These are phyloP conservation scores for Pyricularia pennisetigena DNA, from an alignment of 2,329 filamentous ascomycete species.

Conservation along the genomic window DNA sequence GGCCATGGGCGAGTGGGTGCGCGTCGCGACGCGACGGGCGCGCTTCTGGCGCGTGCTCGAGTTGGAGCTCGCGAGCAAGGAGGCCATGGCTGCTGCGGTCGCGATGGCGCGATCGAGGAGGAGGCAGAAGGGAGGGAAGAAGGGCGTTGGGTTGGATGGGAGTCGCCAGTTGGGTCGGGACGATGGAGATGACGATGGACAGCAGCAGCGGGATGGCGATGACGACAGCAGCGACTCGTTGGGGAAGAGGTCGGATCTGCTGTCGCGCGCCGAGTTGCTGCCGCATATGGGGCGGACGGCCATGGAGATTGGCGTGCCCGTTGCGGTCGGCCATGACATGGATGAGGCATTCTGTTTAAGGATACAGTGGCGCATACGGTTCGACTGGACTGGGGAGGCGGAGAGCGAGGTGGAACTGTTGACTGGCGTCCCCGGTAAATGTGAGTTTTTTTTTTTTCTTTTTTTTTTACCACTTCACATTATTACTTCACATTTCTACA, in stretches of 20 bases:
- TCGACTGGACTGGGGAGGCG: slow-evolving; percentile 67
- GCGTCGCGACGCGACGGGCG: slow-evolving; percentile 49
- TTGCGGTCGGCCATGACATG: slow-evolving; percentile 14
- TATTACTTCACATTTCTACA: neutral
- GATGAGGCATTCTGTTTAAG: slow-evolving; percentile 30
- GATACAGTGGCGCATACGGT: slow-evolving; percentile 52
- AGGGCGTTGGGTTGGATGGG: slow-evolving; percentile 13
- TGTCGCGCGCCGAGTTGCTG: slow-evolving; percentile 31
- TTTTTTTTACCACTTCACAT: neutral
- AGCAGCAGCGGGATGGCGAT: slow-evolving; percentile 12
- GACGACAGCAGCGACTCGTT: slow-evolving; percentile 15
- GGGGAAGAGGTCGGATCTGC: neutral
- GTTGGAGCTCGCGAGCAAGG: slow-evolving; percentile 29
- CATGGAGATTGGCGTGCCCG: slow-evolving; percentile 36
- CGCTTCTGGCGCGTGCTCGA: slow-evolving; percentile 51
- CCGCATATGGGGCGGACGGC: slow-evolving; percentile 43
- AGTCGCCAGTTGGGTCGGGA: slow-evolving; percentile 13
- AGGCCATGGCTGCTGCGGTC: slow-evolving; percentile 20
- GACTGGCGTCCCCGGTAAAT: slow-evolving; percentile 49
- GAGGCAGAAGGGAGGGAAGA: slow-evolving; percentile 9
- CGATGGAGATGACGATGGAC: neutral
- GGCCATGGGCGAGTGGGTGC: slow-evolving; percentile 61
- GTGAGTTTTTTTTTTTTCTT: slow-evolving; percentile 39
- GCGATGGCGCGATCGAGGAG: slow-evolving; percentile 18
- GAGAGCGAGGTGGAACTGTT: slow-evolving; percentile 45